phyloP scores from a whole-genome alignment of 768 basidiomycete species.

The Hygrocybe punicea region DNA sequence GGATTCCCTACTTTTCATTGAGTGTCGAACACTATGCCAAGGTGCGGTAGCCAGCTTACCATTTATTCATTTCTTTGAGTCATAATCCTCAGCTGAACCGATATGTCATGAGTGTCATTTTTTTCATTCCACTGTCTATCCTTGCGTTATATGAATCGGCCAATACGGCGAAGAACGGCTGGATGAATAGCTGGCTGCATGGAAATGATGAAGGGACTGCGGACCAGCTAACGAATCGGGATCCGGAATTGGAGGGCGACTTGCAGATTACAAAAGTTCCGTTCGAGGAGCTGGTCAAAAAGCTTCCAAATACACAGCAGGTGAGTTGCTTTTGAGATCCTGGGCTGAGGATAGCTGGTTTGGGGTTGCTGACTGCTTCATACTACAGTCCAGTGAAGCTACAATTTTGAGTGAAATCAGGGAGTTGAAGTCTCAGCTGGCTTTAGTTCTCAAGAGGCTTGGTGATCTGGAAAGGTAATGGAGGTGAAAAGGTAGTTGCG shows the following conservation, averaged over 20 bases:
- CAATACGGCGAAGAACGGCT: conserved; percentile 47
- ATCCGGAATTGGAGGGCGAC: conserved; percentile 59
- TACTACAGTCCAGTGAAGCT: conserved; percentile 63
- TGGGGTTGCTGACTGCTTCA: not conserved
- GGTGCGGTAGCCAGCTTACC: conserved; percentile 27
- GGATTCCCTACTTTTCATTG: conserved; percentile 44
- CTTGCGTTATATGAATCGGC: conserved; percentile 77
- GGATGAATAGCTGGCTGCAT: conserved; percentile 68
- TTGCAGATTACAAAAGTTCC: conserved; percentile 66
- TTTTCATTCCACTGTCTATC: conserved; percentile 70
- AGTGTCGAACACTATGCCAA: conserved; percentile 55
- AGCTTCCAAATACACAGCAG: conserved; percentile 68
- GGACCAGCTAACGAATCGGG: conserved; percentile 49
- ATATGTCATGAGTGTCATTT: conserved; percentile 71
- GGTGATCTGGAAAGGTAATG: not conserved
- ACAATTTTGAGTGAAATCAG: conserved; percentile 63
- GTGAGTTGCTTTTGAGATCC: conserved; percentile 40
- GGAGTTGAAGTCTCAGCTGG: conserved; percentile 49
- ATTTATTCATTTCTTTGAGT: not conserved
- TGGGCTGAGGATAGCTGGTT: not conserved
- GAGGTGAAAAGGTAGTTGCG: not conserved
- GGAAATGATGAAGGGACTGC: conserved; percentile 56
- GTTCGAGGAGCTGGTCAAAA: conserved; percentile 65
- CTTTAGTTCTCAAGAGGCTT: not conserved
- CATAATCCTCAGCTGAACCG: conserved; percentile 59